These are phyloP conservation scores for Yarrowia osloensis DNA, from an alignment of 805 yeast genomes.

Conservation along the genomic window DNA sequence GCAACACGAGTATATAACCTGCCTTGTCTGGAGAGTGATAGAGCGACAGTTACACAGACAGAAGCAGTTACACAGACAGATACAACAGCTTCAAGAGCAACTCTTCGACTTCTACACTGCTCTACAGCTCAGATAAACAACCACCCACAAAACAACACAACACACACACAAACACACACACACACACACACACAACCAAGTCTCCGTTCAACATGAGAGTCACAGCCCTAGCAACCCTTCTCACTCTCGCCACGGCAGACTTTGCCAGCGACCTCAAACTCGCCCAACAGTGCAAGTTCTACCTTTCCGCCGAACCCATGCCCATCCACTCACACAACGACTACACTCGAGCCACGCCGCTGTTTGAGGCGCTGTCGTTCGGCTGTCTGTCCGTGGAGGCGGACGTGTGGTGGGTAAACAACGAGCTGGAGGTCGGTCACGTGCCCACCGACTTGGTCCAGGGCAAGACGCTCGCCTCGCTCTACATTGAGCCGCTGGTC, in stretches of 20 bases:
- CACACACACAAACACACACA: not conserved
- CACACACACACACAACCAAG: not conserved
- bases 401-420: constrained; percentile 56
- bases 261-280: constrained; percentile 14
- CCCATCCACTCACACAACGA: constrained; percentile 70
- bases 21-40: too few species aligned
- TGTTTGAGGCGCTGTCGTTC: constrained; percentile 54
- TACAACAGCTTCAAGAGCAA: too few species aligned
- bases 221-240: not conserved
- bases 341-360: constrained; percentile 61
- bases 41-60: not conserved
- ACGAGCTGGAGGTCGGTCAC: constrained; percentile 27
- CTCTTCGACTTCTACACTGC: not conserved
- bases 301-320: constrained; percentile 30
- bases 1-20: not conserved
- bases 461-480: constrained; percentile 3
- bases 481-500: constrained; percentile 29
- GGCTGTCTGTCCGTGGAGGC: constrained; percentile 66
- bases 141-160: not conserved
- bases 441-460: constrained; percentile 31
- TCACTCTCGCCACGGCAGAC: not conserved
- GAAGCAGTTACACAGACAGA: not conserved
- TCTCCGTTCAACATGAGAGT: too few species aligned
- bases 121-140: not conserved
- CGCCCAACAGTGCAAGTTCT: constrained; percentile 15